These are phyloP conservation scores for Tricholoma terreum DNA, from an alignment of 768 basidiomycete species.

Conservation along the genomic window DNA sequence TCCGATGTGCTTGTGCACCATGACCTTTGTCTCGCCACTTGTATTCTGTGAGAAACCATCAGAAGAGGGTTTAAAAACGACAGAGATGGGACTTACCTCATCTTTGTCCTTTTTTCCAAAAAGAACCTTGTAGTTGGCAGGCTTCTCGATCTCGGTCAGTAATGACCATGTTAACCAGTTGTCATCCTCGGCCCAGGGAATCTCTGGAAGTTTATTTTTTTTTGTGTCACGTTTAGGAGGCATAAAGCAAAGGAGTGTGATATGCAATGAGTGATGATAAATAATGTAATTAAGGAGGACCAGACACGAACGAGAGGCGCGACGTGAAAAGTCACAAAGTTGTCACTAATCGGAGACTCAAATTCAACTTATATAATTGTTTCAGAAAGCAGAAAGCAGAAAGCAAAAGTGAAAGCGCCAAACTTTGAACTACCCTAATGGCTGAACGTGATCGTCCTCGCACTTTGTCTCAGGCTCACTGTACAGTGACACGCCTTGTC, in stretches of 20 bases:
- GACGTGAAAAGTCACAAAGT: not conserved
- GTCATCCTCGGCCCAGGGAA: not conserved
- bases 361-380: too few relatives aligned
- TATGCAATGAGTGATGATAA: not conserved
- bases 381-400: too few relatives aligned
- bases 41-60: slow-evolving; percentile 16
- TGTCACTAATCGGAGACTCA: not conserved
- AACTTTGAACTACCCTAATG: too few relatives aligned
- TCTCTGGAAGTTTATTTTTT: not conserved
- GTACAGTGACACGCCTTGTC: too few relatives aligned
- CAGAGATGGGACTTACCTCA: slow-evolving; percentile 5
- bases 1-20: slow-evolving; percentile 20
- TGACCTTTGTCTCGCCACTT: slow-evolving; percentile 22
- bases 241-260: too few relatives aligned
- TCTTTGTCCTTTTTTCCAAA: too few relatives aligned
- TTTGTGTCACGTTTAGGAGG: not conserved
- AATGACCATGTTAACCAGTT: not conserved
- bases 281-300: not conserved
- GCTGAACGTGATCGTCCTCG: too few relatives aligned
- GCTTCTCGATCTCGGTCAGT: not conserved
- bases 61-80: not conserved
- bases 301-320: not conserved
- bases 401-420: too few relatives aligned
- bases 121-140: slow-evolving; percentile 4
- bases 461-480: too few relatives aligned